Percentiles rank a stretch among this genome's conserved stretches.
phyloP scores from a whole-genome alignment of 345 rosid genomes.

The Linum usitatissimum region DNA sequence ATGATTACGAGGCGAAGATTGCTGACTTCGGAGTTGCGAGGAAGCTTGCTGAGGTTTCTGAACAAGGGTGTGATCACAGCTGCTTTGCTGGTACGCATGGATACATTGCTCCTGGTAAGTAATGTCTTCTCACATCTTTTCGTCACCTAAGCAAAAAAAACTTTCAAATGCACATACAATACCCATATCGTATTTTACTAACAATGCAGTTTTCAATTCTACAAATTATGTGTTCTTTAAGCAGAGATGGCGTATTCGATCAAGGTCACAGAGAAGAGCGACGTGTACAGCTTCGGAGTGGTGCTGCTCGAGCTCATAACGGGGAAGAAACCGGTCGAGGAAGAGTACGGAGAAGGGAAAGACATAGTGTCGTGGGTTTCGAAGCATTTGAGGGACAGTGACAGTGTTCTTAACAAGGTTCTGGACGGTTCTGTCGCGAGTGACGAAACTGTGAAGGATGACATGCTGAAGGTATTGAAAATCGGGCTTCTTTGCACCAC shows the following conservation, averaged over 20 bases:
- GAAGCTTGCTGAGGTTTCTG: conserved; percentile 40
- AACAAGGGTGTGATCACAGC: conserved; percentile 34
- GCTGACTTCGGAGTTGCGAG: conserved; percentile 87
- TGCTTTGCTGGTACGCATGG: conserved; percentile 79
- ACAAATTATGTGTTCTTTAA: neutral
- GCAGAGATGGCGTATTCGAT: conserved; percentile 73
- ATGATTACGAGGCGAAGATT: conserved; percentile 59
- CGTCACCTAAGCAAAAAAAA: neutral
- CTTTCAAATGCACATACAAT: no score
- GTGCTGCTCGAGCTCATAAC: conserved; percentile 67
- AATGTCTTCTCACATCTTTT: neutral
- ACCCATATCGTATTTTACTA: no score
- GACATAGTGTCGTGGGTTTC: conserved; percentile 66
- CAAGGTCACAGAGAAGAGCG: conserved; percentile 65
- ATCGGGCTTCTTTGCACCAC: conserved; percentile 62
- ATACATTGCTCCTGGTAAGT: conserved; percentile 82
- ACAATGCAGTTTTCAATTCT: neutral
- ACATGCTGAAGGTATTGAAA: conserved; percentile 65
- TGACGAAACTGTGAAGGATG: conserved; percentile 22
- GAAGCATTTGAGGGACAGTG: conserved; percentile 38
- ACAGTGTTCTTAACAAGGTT: conserved; percentile 32
- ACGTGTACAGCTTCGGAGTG: conserved; percentile 79
- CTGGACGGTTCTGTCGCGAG: conserved; percentile 40
- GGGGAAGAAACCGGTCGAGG: conserved; percentile 50
- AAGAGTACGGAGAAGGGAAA: conserved; percentile 64